Conservation (phyloP, 148 eudicot genomes). For the Rhododendron williamsianum region DNA sequence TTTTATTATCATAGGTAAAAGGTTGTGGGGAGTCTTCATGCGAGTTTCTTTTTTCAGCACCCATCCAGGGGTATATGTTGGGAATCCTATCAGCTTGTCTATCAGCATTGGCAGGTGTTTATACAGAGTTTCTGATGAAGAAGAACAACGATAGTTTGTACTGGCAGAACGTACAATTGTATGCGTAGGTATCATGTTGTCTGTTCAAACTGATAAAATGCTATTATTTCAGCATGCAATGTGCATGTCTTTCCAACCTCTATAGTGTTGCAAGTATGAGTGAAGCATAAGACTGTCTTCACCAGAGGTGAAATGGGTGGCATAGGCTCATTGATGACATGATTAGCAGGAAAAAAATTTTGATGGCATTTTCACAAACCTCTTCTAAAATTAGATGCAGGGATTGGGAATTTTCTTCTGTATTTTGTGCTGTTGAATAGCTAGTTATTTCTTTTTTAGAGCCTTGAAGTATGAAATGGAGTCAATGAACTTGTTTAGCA, state of each 20-base stretch:
- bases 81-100: slow-evolving; percentile 92
- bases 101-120: slow-evolving; percentile 95
- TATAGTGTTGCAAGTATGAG: not conserved
- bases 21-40: slow-evolving; percentile 94
- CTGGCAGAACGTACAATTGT: slow-evolving; percentile 96
- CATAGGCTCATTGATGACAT: not conserved
- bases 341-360: not conserved
- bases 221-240: not conserved
- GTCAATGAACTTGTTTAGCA: not conserved
- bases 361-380: not conserved
- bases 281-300: not conserved
- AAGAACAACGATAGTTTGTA: slow-evolving; percentile 87
- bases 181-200: slow-evolving; percentile 58
- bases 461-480: not conserved
- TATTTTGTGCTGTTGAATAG: not conserved
- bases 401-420: not conserved
- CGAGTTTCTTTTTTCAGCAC: slow-evolving; percentile 83
- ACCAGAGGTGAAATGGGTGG: not conserved
- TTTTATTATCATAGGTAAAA: slow-evolving; percentile 45
- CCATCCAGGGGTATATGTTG: slow-evolving; percentile 87
- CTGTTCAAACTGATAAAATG: not conserved
- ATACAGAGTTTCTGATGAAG: slow-evolving; percentile 96
- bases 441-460: not conserved
- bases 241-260: not conserved
- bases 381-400: not conserved